Conservation (phyloP, 2,329 filamentous ascomycete genomes). For the Colletotrichum melonis region DNA sequence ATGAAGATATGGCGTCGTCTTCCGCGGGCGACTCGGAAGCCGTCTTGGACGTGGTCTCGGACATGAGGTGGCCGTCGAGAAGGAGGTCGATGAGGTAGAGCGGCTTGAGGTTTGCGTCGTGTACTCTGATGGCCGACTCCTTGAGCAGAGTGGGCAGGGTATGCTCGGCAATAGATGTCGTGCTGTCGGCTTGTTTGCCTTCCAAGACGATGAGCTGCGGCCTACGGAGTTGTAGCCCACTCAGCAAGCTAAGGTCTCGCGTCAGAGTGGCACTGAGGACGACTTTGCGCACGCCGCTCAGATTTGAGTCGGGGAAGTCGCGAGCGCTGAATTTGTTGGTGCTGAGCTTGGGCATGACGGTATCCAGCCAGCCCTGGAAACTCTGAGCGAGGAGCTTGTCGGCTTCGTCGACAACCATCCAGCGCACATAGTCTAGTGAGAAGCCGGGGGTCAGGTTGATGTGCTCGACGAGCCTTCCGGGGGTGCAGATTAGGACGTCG, state of each 20-base stretch:
- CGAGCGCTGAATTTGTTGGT: constrained; percentile 60
- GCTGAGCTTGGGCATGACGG: constrained; percentile 73
- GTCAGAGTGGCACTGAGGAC: constrained; percentile 95
- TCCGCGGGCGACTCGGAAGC: constrained; percentile 25
- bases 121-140: constrained; percentile 76
- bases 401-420: constrained; percentile 94
- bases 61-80: constrained; percentile 61
- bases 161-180: constrained; percentile 59
- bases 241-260: constrained; percentile 82
- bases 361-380: constrained; percentile 89
- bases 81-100: constrained; percentile 87
- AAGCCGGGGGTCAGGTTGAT: constrained; percentile 87
- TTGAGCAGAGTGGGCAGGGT: constrained; percentile 71
- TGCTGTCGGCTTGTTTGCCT: constrained; percentile 50
- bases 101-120: constrained; percentile 79
- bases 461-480: constrained; percentile 92
- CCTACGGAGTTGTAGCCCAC: constrained; percentile 75
- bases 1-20: constrained; percentile 45
- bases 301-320: constrained; percentile 64
- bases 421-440: constrained; percentile 79
- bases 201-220: constrained; percentile 84
- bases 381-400: constrained; percentile 92
- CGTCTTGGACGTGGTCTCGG: constrained; percentile 35
- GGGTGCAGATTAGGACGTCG: constrained; percentile 91
- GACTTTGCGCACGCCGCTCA: constrained; percentile 77